Evolutionary conservation across 2,329 filamentous ascomycete genomes (phyloP).

Genomic region (Fusarium sublunatum): DNA sequence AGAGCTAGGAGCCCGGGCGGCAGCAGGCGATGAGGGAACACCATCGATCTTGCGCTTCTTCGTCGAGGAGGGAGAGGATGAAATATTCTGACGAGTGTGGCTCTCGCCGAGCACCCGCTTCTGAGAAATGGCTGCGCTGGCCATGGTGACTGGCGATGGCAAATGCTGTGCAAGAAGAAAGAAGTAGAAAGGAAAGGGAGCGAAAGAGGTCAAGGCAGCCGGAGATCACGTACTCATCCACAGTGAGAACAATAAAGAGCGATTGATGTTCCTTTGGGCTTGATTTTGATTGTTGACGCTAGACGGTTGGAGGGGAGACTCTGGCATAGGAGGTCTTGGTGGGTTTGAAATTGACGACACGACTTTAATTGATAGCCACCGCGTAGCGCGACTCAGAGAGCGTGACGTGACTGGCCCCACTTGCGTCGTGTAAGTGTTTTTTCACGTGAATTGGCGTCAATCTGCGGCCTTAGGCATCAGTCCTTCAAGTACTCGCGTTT

Average conservation of each 20-base stretch:
- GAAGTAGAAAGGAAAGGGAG: slow-evolving; percentile 4
- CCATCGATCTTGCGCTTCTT: slow-evolving; percentile 89
- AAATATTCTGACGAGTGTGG: slow-evolving; percentile 71
- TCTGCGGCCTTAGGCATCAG: not conserved
- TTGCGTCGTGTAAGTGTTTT: not conserved
- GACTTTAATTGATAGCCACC: slow-evolving; percentile 46
- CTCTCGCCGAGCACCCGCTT: slow-evolving; percentile 80
- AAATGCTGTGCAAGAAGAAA: slow-evolving; percentile 19
- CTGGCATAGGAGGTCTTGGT: slow-evolving; percentile 29
- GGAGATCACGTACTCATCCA: slow-evolving; percentile 28
- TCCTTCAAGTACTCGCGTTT: too few species aligned
- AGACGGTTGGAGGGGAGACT: slow-evolving; percentile 24
- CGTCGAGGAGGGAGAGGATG: slow-evolving; percentile 65
- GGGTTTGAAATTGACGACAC: slow-evolving; percentile 41
- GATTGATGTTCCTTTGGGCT: slow-evolving; percentile 11
- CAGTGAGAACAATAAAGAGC: slow-evolving; percentile 6
- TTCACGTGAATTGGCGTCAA: slow-evolving; percentile 49
- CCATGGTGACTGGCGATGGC: slow-evolving; percentile 54
- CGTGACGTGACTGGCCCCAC: slow-evolving; percentile 55
- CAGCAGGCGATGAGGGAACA: slow-evolving; percentile 63
- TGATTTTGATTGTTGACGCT: slow-evolving; percentile 37
- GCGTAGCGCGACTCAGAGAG: slow-evolving; percentile 49
- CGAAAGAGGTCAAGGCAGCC: not conserved
- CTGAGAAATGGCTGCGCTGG: slow-evolving; percentile 68
- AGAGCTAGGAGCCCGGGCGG: slow-evolving; percentile 70